Base-by-base conservation (phyloP, 2,329 filamentous ascomycete genomes). In the Claviceps sp. region DNA sequence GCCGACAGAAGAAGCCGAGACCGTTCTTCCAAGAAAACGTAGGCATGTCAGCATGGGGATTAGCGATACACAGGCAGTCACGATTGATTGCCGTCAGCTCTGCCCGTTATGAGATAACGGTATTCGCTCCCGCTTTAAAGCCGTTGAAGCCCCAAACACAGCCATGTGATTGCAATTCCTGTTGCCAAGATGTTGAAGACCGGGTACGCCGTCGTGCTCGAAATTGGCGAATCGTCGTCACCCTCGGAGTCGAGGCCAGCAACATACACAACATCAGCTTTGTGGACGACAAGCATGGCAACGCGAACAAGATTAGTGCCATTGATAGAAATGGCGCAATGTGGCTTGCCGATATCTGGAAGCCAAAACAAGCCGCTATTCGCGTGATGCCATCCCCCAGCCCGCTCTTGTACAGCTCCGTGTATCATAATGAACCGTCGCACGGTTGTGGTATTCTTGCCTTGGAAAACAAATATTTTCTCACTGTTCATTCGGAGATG, bases 41-140 rank as follows among this genome's bases (percentile, higher is more conserved):
- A 2, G 79, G 79, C 1, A 70, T 69, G 24, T 91, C 87, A 54
- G 91, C 90, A 2, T 98, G 93, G 93, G 93, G 91, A 0, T 67
- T 95, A 47, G 85, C 88, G 7, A 76, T 95, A 11, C 91, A 97
- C 64, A 76, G 80, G 55, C 72, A 82, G 56, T 88, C 87, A n/a
- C 81, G 90, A 0, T 72, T 96, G 55, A 85, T 98, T 56, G 93
- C 91, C 0, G 84, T 94, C 42, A 87, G 86, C 59, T 82, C 86
- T 0, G 97, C 98, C 63, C 78, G 75, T 4, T 62, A 63, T 50
- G 74, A 77, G 55, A 67, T 77, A 5, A 75, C 70, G 0, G 72
- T 81, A 1, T 81, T 80, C 58, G 74, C 73, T 0, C 71, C 73
- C 56, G 72, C 71, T 5, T 61, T 73, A 46, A 55, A 60, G 9